These are phyloP conservation scores for Carex arenaria DNA, from an alignment of 202 grass and related monocot genomes.

Conservation along the genomic window DNA sequence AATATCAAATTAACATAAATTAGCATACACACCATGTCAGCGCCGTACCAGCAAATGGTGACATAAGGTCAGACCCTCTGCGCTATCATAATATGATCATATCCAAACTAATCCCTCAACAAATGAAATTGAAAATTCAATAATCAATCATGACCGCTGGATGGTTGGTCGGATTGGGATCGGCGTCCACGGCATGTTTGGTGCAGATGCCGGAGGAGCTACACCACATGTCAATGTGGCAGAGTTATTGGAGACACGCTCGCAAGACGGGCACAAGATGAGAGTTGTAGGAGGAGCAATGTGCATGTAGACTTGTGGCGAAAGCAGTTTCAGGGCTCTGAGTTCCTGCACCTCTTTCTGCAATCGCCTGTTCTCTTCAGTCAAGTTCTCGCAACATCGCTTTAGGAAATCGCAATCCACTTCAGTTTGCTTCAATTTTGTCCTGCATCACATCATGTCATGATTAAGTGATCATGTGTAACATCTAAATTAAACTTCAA, in stretches of 20 bases:
- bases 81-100: neutral
- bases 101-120: neutral
- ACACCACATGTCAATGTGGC: neutral
- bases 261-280: slow-evolving; percentile 92
- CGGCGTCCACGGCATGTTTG: slow-evolving; percentile 40
- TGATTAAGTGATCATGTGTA: neutral
- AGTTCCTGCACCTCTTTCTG: slow-evolving; percentile 84
- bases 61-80: neutral
- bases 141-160: slow-evolving; percentile 36
- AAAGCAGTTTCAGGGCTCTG: slow-evolving; percentile 67
- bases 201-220: neutral
- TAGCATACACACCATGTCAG: neutral
- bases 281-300: slow-evolving; percentile 85
- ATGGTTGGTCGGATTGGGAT: slow-evolving; percentile 26
- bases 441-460: slow-evolving; percentile 29
- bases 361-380: slow-evolving; percentile 73
- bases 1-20: neutral
- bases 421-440: slow-evolving; percentile 97
- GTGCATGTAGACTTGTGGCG: slow-evolving; percentile 52
- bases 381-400: slow-evolving; percentile 73
- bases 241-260: slow-evolving; percentile 39
- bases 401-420: slow-evolving; percentile 85
- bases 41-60: neutral
- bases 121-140: neutral
- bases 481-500: neutral